Conservation (phyloP, 2,329 filamentous ascomycete genomes). For the Helicocarpus griseus region DNA sequence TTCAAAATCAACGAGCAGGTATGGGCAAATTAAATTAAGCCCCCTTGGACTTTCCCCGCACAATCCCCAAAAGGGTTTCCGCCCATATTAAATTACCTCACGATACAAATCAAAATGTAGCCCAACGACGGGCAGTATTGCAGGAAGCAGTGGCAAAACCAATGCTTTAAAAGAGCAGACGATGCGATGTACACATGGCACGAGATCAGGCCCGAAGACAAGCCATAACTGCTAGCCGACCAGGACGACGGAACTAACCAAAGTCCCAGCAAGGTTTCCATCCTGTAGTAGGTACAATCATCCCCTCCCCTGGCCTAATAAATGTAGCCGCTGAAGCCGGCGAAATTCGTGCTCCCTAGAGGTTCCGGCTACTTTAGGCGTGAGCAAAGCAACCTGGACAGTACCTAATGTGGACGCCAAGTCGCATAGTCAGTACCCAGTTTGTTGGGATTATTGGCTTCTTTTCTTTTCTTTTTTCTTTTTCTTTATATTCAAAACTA, state of each 20-base stretch:
- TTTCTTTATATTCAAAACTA: neutral
- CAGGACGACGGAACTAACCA: neutral
- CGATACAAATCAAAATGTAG: too few relatives aligned
- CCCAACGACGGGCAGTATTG: too few relatives aligned
- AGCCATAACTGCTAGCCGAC: neutral
- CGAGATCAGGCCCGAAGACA: too few relatives aligned
- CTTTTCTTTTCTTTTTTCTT: neutral
- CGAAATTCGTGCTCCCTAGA: neutral
- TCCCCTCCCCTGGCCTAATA: neutral
- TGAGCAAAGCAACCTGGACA: neutral
- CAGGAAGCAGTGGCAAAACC: too few relatives aligned
- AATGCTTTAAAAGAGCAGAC: too few relatives aligned
- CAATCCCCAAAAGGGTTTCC: too few relatives aligned
- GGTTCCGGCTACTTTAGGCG: slow-evolving; percentile 1
- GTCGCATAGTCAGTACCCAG: neutral
- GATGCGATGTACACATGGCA: too few relatives aligned
- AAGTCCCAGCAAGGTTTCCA: neutral
- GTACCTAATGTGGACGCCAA: neutral
- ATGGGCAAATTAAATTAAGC: too few relatives aligned
- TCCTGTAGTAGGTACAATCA: slow-evolving; percentile 1
- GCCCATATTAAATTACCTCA: too few relatives aligned
- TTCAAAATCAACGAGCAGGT: too few relatives aligned
- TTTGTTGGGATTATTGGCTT: neutral
- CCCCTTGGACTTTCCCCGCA: too few relatives aligned
- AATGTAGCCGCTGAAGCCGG: slow-evolving; percentile 2